Conservation (phyloP, 2,329 filamentous ascomycete genomes). For the Aphanocladium album region DNA sequence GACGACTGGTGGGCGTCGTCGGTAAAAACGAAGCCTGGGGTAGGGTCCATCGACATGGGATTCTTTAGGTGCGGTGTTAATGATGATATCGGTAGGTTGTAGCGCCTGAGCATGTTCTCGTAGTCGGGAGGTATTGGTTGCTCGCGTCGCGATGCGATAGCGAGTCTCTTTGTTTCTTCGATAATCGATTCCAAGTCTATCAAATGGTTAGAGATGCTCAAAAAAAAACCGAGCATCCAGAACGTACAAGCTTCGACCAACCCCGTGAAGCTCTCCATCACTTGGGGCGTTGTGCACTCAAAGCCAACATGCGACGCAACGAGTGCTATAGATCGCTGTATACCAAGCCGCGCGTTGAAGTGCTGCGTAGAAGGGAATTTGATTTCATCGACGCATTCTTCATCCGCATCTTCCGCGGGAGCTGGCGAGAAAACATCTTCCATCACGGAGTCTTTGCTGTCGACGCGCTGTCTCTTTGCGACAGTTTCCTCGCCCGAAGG, state of each 20-base stretch:
- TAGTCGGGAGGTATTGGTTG: slow-evolving; percentile 54
- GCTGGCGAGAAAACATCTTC: slow-evolving; percentile 1
- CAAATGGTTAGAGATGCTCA: neutral
- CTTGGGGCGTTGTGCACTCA: slow-evolving; percentile 47
- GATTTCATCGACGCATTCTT: slow-evolving; percentile 15
- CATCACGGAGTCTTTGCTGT: slow-evolving; percentile 2
- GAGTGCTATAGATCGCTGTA: slow-evolving; percentile 52
- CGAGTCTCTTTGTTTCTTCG: slow-evolving; percentile 42
- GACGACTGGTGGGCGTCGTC: slow-evolving; percentile 26
- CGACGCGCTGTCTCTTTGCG: slow-evolving; percentile 1
- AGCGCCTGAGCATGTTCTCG: slow-evolving; percentile 44
- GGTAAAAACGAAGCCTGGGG: slow-evolving; percentile 30
- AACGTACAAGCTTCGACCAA: slow-evolving; percentile 54
- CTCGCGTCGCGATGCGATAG: slow-evolving; percentile 46
- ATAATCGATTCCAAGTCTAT: slow-evolving; percentile 48
- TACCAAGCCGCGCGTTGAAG: slow-evolving; percentile 29
- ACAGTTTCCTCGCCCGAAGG: neutral
- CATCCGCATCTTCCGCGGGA: slow-evolving; percentile 12
- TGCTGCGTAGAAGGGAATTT: slow-evolving; percentile 25
- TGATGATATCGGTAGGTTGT: slow-evolving; percentile 46
- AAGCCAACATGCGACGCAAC: slow-evolving; percentile 56
- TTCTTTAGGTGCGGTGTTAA: slow-evolving; percentile 53
- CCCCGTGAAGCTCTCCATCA: slow-evolving; percentile 53
- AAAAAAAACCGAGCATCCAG: too few species aligned
- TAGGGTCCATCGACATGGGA: slow-evolving; percentile 35